Percentiles rank a stretch among this genome's conserved stretches.
These are phyloP conservation scores for Trichosporon coremiiforme DNA, from an alignment of 1,284 basidiomycete species.

Conservation along the genomic window DNA sequence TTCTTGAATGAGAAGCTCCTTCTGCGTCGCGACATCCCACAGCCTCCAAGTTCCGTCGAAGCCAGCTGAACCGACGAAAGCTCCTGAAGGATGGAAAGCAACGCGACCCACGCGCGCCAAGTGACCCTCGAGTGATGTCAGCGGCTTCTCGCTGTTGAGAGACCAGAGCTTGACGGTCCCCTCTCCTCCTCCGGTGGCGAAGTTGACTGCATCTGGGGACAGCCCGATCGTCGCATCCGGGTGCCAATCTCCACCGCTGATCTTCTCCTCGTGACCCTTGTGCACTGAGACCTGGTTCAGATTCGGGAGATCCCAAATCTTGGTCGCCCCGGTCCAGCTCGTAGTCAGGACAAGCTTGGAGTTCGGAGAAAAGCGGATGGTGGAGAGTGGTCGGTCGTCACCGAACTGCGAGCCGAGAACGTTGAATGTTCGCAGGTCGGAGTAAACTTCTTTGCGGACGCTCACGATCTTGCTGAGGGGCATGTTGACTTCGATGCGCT, in stretches of 20 bases:
- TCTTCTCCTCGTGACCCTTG: constrained; percentile 81
- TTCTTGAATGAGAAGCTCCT: constrained; percentile 87
- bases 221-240: constrained; percentile 86
- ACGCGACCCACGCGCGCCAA: constrained; percentile 87
- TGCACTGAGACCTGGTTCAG: constrained; percentile 74
- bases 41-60: constrained; percentile 99
- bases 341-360: constrained; percentile 84
- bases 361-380: constrained; percentile 93
- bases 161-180: constrained; percentile 86
- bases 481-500: constrained; percentile 81
- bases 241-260: constrained; percentile 97
- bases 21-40: constrained; percentile 83
- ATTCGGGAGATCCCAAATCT: constrained; percentile 91
- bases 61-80: constrained; percentile 89
- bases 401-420: constrained; percentile 97
- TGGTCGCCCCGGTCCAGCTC: constrained; percentile 93
- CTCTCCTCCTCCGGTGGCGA: constrained; percentile 90
- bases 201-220: constrained; percentile 69
- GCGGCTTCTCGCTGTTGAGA: constrained; percentile 74
- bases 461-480: constrained; percentile 90
- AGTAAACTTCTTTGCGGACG: constrained; percentile 83
- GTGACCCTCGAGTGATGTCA: constrained; percentile 84
- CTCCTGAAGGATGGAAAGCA: constrained; percentile 92
- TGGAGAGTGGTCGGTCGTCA: constrained; percentile 89
- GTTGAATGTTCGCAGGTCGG: constrained; percentile 85